Conservation (phyloP, 208 protist genomes). For the Phytomonas sp. region DNA sequence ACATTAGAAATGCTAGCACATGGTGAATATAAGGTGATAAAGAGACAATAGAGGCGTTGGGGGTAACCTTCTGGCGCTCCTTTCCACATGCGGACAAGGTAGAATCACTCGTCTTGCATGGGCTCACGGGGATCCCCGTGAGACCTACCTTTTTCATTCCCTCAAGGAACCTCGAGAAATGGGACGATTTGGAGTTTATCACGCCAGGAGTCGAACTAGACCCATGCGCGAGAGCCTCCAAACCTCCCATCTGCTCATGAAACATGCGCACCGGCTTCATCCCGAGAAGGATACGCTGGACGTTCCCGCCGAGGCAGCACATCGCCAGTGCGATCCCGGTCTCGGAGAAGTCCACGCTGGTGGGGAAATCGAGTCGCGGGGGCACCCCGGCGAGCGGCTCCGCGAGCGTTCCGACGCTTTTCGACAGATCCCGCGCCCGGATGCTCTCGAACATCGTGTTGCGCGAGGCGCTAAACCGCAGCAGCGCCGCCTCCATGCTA, state of each 20-base stretch:
- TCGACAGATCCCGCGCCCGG: not conserved
- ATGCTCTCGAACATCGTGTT: not conserved
- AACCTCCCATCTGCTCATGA: not conserved
- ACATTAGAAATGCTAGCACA: not conserved
- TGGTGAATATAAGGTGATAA: not conserved
- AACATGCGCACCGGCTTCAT: not conserved
- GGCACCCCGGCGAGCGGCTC: constrained; percentile 22
- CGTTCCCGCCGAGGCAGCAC: constrained; percentile 28
- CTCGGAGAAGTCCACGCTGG: constrained; percentile 43
- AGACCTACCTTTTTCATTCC: not conserved
- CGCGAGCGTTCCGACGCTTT: not conserved
- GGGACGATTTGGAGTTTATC: not conserved
- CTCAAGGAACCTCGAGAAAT: not conserved
- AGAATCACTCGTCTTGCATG: not conserved
- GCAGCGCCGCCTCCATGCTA: too few species aligned
- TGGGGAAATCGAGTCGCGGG: constrained; percentile 72
- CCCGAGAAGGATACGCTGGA: constrained; percentile 26
- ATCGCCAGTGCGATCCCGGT: constrained; percentile 45
- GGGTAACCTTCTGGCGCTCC: not conserved
- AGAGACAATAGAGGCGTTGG: not conserved
- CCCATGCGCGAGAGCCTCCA: not conserved
- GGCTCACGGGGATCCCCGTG: not conserved
- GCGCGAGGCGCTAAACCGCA: not conserved
- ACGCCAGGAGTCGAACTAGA: not conserved
- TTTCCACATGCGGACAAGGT: not conserved